Conservation (phyloP, 164 flowering plant genomes). For the Vitis rotundifolia region DNA sequence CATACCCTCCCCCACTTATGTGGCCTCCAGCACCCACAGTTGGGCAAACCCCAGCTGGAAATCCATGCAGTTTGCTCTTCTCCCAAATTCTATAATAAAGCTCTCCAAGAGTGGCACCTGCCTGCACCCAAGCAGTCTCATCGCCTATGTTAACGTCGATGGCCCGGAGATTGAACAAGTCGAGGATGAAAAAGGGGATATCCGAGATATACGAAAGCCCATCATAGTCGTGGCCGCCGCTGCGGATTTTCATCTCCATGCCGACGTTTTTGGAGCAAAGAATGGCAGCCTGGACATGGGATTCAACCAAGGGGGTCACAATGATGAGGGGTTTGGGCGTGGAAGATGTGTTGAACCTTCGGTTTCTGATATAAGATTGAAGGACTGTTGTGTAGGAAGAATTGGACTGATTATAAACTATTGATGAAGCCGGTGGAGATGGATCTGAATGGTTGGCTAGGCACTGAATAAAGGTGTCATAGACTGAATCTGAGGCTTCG, state of each 20-base stretch:
- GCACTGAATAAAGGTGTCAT: background rate
- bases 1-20: conserved; percentile 14
- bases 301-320: background rate
- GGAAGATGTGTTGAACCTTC: background rate
- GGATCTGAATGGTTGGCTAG: background rate
- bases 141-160: background rate
- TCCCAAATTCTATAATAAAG: conserved; percentile 1
- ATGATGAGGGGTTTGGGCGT: conserved; percentile 3
- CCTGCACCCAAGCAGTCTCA: conserved; percentile 1
- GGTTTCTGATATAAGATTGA: conserved; percentile 7
- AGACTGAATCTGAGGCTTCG: conserved; percentile 3
- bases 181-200: conserved; percentile 11
- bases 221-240: conserved; percentile 2
- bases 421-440: background rate
- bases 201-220: conserved; percentile 8
- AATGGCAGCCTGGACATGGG: too few relatives aligned
- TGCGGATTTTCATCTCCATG: too few relatives aligned
- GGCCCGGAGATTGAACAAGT: conserved; percentile 4
- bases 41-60: conserved; percentile 4
- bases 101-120: conserved; percentile 7
- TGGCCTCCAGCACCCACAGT: conserved; percentile 11
- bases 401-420: background rate
- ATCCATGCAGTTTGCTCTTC: background rate
- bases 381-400: conserved; percentile 6
- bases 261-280: too few relatives aligned